phyloP scores from a whole-genome alignment of 768 basidiomycete species.

The Kwoniella sp. region DNA sequence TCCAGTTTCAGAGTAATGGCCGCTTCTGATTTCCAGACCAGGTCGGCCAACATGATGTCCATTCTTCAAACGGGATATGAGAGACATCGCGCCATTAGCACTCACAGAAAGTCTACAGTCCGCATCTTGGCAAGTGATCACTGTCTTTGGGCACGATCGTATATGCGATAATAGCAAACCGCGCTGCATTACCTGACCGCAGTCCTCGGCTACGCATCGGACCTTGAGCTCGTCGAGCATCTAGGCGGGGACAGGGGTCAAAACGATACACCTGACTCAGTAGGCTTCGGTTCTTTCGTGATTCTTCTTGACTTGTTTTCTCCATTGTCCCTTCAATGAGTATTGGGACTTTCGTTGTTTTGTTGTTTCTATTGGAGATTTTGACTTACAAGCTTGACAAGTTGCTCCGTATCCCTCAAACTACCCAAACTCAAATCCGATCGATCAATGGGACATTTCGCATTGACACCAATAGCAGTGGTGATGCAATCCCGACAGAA shows the following conservation, averaged over 20 bases:
- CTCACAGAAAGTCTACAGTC: conserved; percentile 41
- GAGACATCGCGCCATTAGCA: too few species aligned
- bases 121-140: conserved; percentile 35
- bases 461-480: conserved; percentile 67
- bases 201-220: conserved; percentile 34
- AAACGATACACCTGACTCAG: neutral
- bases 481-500: conserved; percentile 82
- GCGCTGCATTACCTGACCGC: conserved; percentile 39
- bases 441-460: conserved; percentile 82
- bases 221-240: conserved; percentile 48
- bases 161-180: conserved; percentile 37
- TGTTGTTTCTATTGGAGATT: too few species aligned
- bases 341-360: too few species aligned
- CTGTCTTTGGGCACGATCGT: conserved; percentile 31
- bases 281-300: too few species aligned
- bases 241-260: neutral
- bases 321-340: too few species aligned
- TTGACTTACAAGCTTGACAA: conserved; percentile 39
- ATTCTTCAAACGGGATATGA: too few species aligned
- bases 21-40: too few species aligned
- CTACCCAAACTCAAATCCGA: conserved; percentile 61
- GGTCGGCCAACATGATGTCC: too few species aligned
- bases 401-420: conserved; percentile 36
- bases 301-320: too few species aligned
- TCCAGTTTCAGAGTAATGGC: too few species aligned